Percentiles rank a stretch among this genome's conserved stretches.
Evolutionary conservation across 306 rosid genomes (phyloP).

Genomic region (Corylus heterophylla): DNA sequence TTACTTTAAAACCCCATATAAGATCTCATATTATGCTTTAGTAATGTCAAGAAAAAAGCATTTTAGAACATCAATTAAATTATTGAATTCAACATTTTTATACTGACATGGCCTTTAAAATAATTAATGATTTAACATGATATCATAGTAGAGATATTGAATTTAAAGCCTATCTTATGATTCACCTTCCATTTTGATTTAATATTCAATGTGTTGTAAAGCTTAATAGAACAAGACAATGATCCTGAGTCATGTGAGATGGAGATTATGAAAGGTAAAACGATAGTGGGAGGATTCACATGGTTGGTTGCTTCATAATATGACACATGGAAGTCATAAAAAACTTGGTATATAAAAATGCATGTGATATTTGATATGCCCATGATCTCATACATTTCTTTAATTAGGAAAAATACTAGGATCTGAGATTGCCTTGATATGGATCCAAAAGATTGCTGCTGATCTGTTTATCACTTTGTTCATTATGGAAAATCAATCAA

Average conservation of each 20-base stretch:
- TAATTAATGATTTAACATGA: too few relatives aligned
- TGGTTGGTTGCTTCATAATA: not conserved
- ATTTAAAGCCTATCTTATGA: too few relatives aligned
- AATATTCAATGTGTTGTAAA: not conserved
- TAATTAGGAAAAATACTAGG: not conserved
- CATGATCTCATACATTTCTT: not conserved
- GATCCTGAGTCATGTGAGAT: not conserved
- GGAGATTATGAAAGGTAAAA: not conserved
- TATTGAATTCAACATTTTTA: too few relatives aligned
- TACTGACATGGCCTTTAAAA: too few relatives aligned
- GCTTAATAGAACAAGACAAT: not conserved
- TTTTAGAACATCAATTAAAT: too few relatives aligned
- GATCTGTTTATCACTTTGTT: conserved; percentile 1
- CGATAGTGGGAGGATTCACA: not conserved
- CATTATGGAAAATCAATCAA: not conserved
- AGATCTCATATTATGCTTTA: too few relatives aligned
- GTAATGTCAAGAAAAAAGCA: too few relatives aligned
- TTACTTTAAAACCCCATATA: too few relatives aligned
- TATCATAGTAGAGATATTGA: too few relatives aligned
- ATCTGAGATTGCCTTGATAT: not conserved
- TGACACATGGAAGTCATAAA: not conserved
- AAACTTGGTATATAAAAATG: not conserved
- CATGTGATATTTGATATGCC: not conserved
- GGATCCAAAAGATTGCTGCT: not conserved
- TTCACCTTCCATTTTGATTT: too few relatives aligned